Evolutionary conservation across 768 basidiomycete species (phyloP).

Genomic region (Lepiota venenata): DNA sequence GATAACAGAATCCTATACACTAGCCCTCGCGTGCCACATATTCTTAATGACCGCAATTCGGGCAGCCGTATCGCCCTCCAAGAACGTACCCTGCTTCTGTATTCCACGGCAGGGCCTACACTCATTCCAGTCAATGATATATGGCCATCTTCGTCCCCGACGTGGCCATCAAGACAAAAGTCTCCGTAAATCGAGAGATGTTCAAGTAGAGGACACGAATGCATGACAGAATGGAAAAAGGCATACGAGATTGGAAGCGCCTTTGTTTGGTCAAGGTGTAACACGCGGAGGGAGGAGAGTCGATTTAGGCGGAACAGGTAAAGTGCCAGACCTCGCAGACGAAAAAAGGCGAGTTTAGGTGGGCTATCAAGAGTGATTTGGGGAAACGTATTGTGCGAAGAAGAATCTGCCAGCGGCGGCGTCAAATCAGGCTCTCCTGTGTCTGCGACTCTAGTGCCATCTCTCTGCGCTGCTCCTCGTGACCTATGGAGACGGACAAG

Average conservation of each 20-base stretch:
- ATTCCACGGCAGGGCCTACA: conserved; percentile 4
- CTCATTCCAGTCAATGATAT: not conserved
- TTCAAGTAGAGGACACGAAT: conserved; percentile 26
- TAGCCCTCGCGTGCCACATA: conserved; percentile 33
- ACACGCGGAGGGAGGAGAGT: conserved; percentile 25
- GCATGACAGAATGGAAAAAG: conserved; percentile 33
- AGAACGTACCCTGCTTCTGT: conserved; percentile 21
- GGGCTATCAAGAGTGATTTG: conserved; percentile 14
- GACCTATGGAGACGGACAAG: conserved; percentile 35
- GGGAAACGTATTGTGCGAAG: not conserved
- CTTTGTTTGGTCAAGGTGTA: conserved; percentile 44
- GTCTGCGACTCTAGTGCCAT: not conserved
- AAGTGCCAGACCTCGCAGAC: conserved; percentile 42
- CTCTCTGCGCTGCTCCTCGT: conserved; percentile 19
- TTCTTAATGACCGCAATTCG: conserved; percentile 35
- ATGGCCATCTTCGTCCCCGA: not conserved
- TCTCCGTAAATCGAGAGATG: conserved; percentile 45
- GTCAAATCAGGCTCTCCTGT: no score
- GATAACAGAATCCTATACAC: conserved; percentile 37
- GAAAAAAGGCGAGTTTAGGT: conserved; percentile 32
- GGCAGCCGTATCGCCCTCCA: conserved; percentile 21
- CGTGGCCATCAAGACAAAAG: conserved; percentile 14
- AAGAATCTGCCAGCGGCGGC: not conserved
- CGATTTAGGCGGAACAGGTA: conserved; percentile 36
- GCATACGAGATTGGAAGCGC: conserved; percentile 30